phyloP scores from a whole-genome alignment of 2,329 filamentous ascomycete genomes.

The Chrysoporthe puriensis region DNA sequence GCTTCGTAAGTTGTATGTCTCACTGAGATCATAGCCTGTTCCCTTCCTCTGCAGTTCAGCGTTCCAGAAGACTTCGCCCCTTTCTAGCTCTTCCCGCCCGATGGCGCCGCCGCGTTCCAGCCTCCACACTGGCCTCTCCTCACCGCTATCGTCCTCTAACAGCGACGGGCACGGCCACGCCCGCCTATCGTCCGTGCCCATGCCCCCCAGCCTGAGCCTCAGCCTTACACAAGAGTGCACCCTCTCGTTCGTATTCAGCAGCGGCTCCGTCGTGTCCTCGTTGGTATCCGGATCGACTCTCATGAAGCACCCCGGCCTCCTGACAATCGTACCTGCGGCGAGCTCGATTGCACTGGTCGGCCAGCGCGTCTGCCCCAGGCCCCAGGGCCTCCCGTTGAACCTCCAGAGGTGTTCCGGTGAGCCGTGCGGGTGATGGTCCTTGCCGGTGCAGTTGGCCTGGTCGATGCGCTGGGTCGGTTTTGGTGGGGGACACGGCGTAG shows the following conservation, averaged over 20 bases:
- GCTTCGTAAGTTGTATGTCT: conserved; percentile 33
- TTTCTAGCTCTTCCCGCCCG: conserved; percentile 14
- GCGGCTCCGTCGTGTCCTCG: conserved; percentile 39
- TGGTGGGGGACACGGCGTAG: conserved; percentile 34
- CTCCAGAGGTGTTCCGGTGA: conserved; percentile 29
- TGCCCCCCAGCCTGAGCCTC: conserved; percentile 35
- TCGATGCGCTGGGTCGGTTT: conserved; percentile 31
- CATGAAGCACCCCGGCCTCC: conserved; percentile 42
- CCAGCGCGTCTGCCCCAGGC: conserved; percentile 35
- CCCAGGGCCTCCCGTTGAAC: conserved; percentile 36
- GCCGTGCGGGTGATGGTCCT: conserved; percentile 33
- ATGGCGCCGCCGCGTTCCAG: conserved; percentile 30
- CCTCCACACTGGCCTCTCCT: conserved; percentile 33
- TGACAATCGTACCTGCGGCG: conserved; percentile 35
- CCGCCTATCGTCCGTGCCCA: conserved; percentile 41
- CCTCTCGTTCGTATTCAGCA: conserved; percentile 44
- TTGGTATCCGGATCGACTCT: conserved; percentile 45
- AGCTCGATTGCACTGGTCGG: conserved; percentile 35
- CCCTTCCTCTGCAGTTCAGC: conserved; percentile 26
- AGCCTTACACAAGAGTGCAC: conserved; percentile 40
- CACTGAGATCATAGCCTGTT: conserved; percentile 30
- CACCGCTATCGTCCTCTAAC: conserved; percentile 20
- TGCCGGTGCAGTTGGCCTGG: conserved; percentile 34
- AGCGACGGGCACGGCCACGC: conserved; percentile 37
- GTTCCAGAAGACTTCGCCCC: conserved; percentile 13